A percentile compares a stretch with the other conserved stretches of the same genome.
These are phyloP conservation scores for Orbilia ellipsospora DNA, from an alignment of 2,329 filamentous ascomycete genomes.

Conservation along the genomic window DNA sequence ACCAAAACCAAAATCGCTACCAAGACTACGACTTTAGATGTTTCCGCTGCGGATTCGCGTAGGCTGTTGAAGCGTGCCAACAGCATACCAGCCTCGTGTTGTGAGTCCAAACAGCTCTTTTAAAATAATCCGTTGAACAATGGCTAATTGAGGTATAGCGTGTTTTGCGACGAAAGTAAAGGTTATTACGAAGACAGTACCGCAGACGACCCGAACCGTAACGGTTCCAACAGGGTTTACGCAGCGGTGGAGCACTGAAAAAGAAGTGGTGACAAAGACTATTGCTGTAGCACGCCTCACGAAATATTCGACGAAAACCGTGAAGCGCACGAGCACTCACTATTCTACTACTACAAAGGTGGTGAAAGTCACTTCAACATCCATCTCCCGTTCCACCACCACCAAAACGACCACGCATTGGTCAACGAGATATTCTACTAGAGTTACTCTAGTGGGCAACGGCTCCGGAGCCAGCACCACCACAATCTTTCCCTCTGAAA, in stretches of 20 bases:
- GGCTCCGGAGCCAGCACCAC: background rate
- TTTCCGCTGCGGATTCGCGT: background rate
- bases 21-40: background rate
- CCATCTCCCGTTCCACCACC: background rate
- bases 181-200: background rate
- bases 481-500: background rate
- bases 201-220: background rate
- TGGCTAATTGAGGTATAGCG: background rate
- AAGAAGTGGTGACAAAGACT: background rate
- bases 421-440: background rate
- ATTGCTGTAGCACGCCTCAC: background rate
- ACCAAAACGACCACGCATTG: background rate
- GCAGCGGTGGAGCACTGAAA: background rate
- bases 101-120: background rate
- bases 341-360: conserved; percentile 1
- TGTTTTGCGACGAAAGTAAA: background rate
- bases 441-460: background rate
- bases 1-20: background rate
- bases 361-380: background rate
- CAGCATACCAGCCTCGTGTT: background rate
- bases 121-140: background rate
- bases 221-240: background rate
- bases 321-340: background rate
- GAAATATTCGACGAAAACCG: background rate
- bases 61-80: background rate